These are phyloP conservation scores for Pythium coloratum DNA, from an alignment of 352 stramenopile genomes.

Conservation along the genomic window DNA sequence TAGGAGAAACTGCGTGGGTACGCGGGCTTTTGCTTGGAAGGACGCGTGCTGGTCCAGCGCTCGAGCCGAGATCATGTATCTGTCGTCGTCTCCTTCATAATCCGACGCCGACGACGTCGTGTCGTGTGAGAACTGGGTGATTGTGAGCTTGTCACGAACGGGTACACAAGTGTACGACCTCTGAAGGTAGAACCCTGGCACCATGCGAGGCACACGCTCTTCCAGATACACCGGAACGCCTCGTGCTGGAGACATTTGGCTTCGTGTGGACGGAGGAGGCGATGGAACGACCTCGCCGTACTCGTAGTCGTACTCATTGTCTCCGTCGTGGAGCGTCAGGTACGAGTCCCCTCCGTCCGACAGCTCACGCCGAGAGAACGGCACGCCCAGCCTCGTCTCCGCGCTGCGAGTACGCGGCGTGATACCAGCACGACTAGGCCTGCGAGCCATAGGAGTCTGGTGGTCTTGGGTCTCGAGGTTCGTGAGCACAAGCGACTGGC, in stretches of 20 bases:
- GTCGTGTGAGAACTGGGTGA: not conserved
- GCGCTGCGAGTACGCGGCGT: not conserved
- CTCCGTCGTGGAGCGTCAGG: not conserved
- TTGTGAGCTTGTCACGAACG: not conserved
- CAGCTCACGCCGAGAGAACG: slow-evolving; percentile 1
- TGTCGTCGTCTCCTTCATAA: not conserved
- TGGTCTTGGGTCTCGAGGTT: not conserved
- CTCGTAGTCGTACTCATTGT: not conserved
- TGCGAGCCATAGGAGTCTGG: not conserved
- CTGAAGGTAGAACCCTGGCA: not conserved
- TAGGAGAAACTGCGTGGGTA: slow-evolving; percentile 1
- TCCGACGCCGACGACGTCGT: not conserved
- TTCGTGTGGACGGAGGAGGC: not conserved
- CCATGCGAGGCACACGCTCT: not conserved
- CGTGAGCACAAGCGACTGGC: not conserved
- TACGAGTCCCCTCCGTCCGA: not conserved
- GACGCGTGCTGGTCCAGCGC: not conserved
- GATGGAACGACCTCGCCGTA: not conserved
- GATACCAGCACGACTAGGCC: not conserved
- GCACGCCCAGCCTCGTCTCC: not conserved
- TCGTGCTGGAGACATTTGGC: not conserved
- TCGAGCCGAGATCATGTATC: not conserved
- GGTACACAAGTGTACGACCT: not conserved
- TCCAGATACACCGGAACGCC: not conserved
- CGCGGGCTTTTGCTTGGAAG: not conserved